Base-by-base conservation (phyloP, 345 rosid species). In the Triadica sebifera region DNA sequence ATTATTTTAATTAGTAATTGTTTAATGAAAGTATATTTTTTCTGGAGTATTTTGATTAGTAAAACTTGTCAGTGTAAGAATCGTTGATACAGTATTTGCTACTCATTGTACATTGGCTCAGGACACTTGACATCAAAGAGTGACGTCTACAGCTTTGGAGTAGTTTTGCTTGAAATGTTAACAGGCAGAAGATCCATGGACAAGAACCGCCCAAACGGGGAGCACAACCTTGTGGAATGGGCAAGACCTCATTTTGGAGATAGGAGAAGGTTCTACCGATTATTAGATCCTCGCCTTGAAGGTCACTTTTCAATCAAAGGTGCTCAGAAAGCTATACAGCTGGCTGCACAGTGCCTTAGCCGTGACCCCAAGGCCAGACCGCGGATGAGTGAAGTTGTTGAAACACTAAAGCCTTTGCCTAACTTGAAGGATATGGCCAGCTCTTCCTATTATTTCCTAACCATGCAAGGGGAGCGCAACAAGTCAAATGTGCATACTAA, bases 211-310 rank as follows among this genome's bases (percentile, higher is more conserved):
- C 96, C 97, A 16, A 92, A 94, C 56, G 96, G 96, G 71, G 96
- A 94, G 79, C 94, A 92, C 77, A 94, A 90, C 84, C 93, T 94
- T 29, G 98, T 91, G 0, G 97, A 90, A 85, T 94, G 97, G 93
- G 97, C 96, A 45, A 89, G 91, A 75, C 98, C 93, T 2, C 90
- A 88, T 89, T 90, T 94, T 45, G 87, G 82, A 52, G 97, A 94
- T 85, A 91, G 80, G 84, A 90, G 86, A 81, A 85, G 89, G 80
- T 88, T 88, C 80, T 91, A 81, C 76, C 81, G 93, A 50, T 73
- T 94, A 64, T 74, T 94, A 20, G 98, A 94, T 62, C 93, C 98
- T 74, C 98, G 93, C 19, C 92, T 94, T 56, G 98, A 94, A 67
- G 93, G 97, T 56, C 97, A 94, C 83, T 94, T 86, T 83, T 94